Conservation (phyloP, 2,329 filamentous ascomycete genomes). For the Verticillium tricorpus region DNA sequence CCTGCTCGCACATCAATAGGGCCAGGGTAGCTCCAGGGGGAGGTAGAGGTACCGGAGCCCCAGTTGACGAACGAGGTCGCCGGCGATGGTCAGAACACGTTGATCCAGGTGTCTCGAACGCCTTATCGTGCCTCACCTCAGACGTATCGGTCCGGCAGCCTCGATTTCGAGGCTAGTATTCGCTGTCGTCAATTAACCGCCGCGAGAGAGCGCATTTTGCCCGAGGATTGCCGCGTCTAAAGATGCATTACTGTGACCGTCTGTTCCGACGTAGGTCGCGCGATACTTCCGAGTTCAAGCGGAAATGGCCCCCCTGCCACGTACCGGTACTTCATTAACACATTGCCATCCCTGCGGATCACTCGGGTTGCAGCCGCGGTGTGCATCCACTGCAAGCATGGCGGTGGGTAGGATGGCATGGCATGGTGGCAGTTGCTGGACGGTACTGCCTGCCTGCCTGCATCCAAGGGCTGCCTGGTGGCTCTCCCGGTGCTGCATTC, state of each 20-base stretch:
- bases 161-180: background rate
- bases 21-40: background rate
- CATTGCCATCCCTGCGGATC: conserved; percentile 1
- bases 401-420: background rate
- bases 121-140: background rate
- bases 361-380: background rate
- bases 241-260: background rate
- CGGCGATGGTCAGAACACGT: background rate
- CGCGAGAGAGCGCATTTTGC: background rate
- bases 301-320: background rate
- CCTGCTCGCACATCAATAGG: background rate
- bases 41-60: background rate
- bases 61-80: background rate
- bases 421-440: background rate
- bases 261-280: background rate
- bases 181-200: background rate
- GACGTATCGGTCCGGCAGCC: conserved; percentile 16
- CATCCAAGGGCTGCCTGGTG: background rate
- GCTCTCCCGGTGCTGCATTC: conserved; percentile 6
- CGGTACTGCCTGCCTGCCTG: background rate
- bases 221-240: background rate
- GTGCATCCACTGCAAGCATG: background rate
- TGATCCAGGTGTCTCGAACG: background rate
- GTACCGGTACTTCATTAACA: background rate
- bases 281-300: background rate